A percentile compares a stretch with the other conserved stretches of the same genome.
phyloP scores from a whole-genome alignment of 2,329 filamentous ascomycete genomes.

The Ophiostoma australiae region DNA sequence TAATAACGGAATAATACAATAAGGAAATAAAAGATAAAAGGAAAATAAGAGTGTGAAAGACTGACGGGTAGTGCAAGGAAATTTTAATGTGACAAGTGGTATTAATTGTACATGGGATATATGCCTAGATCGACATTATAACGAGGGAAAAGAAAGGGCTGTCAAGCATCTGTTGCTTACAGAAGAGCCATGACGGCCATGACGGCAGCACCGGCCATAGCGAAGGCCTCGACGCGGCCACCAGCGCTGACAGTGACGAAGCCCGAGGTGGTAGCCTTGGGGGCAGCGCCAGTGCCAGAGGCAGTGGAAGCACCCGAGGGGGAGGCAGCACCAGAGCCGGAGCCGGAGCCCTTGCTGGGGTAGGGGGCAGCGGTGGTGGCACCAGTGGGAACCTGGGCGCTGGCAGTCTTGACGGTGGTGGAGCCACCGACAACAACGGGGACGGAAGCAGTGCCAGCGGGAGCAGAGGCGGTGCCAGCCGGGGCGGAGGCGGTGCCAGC shows the following conservation, averaged over 20 bases:
- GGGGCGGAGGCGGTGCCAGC: slow-evolving; percentile 27
- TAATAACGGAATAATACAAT: slow-evolving; percentile 2
- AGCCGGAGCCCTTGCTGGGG: not conserved
- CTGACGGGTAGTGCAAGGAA: not conserved
- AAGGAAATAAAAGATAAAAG: slow-evolving; percentile 11
- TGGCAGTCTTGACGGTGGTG: not conserved
- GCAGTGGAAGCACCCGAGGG: not conserved
- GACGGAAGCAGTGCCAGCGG: slow-evolving; percentile 27
- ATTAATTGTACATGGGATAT: slow-evolving; percentile 26
- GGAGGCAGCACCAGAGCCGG: not conserved
- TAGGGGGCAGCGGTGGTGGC: not conserved
- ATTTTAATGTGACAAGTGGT: slow-evolving; percentile 18
- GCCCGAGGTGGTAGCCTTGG: slow-evolving; percentile 33
- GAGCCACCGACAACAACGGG: slow-evolving; percentile 1
- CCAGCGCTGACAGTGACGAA: slow-evolving; percentile 39
- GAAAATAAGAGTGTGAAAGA: not conserved
- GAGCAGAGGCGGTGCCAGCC: not conserved
- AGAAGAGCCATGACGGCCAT: slow-evolving; percentile 44
- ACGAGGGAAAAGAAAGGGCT: slow-evolving; percentile 8
- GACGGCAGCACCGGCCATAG: slow-evolving; percentile 42
- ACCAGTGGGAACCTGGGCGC: not conserved
- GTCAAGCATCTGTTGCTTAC: slow-evolving; percentile 34
- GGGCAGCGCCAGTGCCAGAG: slow-evolving; percentile 30
- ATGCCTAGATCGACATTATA: slow-evolving; percentile 21
- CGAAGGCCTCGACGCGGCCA: slow-evolving; percentile 36